Evolutionary conservation across 805 yeast genomes (phyloP), one percentile per base, ranked within the genome.

Genomic region (Zygotorulaspora florentina): DNA sequence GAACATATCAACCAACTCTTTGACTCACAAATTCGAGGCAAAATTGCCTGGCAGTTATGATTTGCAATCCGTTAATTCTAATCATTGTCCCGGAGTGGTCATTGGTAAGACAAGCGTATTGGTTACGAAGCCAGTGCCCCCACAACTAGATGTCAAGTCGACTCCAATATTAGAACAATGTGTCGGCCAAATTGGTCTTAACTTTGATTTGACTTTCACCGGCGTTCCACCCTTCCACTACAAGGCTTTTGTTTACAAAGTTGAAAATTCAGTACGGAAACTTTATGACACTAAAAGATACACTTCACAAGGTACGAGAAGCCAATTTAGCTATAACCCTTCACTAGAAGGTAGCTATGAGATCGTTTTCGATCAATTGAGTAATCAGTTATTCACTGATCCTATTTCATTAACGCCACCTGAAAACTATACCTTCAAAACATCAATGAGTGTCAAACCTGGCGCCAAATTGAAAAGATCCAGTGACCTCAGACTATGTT

Each of bases 151-250:
- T 2, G 73, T 77, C 12, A 60, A 55, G 23, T 64, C 74, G 2
- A 62, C 63, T 8, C 69, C 91, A 2, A 79, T 91, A 2, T 71
- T 80, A 20, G 98, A 91, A 57, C 79, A 84, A 40, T 93, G 99
- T 69, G 85, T 93, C 26, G 99, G 99, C 0, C 87, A 89, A 37
- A 82, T 88, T 8, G 99, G 97, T 0, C 80, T 89, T 48, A 72
- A 75, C 27, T 88, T 87, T 50, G 86, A 83, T 41, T 72, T 90
- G 47, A 65, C 74, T 0, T 71, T 84, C 42, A 69, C 76, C 4
- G 98, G 99, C 13, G 77, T 81, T 25, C 85, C 96, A 0, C 97
- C 98, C 1, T 93, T 85, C 67, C 74, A 74, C 44, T 73, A 88
- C 18, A 75, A 73, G 34, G 82, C 83, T 49, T 74, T 76, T 36